Conservation (phyloP, 768 basidiomycete genomes). For the Phlegmacium glaucopus region DNA sequence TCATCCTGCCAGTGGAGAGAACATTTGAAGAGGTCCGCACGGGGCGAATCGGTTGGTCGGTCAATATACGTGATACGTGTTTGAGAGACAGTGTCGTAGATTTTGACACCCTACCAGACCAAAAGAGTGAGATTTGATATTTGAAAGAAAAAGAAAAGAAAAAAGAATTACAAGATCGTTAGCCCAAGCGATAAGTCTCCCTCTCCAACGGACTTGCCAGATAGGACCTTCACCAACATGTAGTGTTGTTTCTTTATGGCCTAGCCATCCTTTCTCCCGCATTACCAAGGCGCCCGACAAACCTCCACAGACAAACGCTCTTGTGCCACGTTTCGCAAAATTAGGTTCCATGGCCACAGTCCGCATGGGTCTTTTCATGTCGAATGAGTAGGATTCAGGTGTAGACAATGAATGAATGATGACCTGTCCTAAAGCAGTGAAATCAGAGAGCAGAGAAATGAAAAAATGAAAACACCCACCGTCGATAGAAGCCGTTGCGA, state of each 20-base stretch:
- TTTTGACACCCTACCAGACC: slow-evolving; percentile 74
- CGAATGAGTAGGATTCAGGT: slow-evolving; percentile 78
- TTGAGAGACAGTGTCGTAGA: slow-evolving; percentile 81
- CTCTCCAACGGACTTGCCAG: slow-evolving; percentile 88
- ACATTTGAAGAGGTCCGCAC: slow-evolving; percentile 94
- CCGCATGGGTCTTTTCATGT: slow-evolving; percentile 90
- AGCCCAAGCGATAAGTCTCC: slow-evolving; percentile 90
- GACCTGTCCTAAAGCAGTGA: slow-evolving; percentile 69
- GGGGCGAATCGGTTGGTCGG: slow-evolving; percentile 75
- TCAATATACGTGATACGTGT: slow-evolving; percentile 84
- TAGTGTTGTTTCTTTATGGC: slow-evolving; percentile 84
- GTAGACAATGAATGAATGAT: slow-evolving; percentile 80
- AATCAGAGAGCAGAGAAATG: slow-evolving; percentile 12
- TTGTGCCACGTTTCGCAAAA: slow-evolving; percentile 73
- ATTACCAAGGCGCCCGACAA: slow-evolving; percentile 84
- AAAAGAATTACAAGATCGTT: slow-evolving; percentile 73
- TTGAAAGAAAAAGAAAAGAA: not conserved
- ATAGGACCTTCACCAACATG: slow-evolving; percentile 91
- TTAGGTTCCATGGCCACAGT: slow-evolving; percentile 88
- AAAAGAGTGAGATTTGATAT: slow-evolving; percentile 1
- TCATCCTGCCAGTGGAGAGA: slow-evolving; percentile 92
- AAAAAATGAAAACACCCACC: slow-evolving; percentile 47
- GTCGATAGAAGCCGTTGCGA: slow-evolving; percentile 91
- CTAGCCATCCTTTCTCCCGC: slow-evolving; percentile 95
- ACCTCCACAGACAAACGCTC: slow-evolving; percentile 88